Evolutionary conservation across 257 asterid genomes (phyloP), one percentile per base, ranked within the genome.

Genomic region (Scutellaria barbata): DNA sequence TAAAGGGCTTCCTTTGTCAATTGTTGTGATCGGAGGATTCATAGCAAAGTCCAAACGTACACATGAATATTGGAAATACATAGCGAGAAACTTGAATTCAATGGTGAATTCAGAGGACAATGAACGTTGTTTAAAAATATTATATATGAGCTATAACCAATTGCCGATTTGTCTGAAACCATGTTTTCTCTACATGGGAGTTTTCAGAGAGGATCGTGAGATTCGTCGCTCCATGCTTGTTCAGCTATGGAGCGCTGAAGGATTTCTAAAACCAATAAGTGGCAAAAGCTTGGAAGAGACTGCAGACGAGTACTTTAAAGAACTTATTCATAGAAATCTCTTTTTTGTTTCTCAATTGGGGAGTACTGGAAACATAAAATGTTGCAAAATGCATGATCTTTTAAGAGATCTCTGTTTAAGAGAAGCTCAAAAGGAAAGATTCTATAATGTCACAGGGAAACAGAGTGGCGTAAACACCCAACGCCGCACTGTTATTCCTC

Each of bases 351-450:
- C 17, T 16, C 1, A 41, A 5, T 7, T 37, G 6, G 66, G 47
- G 0, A 3, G 4, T 5, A 60, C 6, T 1, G 68, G 68, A 17
- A 42, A 41, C 0, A 2, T 17, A 0, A 62, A 42, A 5, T 2
- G 0, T 1, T 41, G 66, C 50, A 39, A 37, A 22, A 22, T 22
- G 1, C 25, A 22, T 22, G 25, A 22, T 22, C 25, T 22, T 22
- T 22, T 22, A 22, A 57, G 63, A 11, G 63, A 57, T 39, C 12
- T 57, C 5, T 57, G 63, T 37, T 62, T 17, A 37, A 41, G 53
- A 41, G 39, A 62, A 62, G 68, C 68, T 40, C 17, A 41, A 4
- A 42, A 17, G 10, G 68, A 62, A 4, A 43, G 53, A 51, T 61
- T 61, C 41, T 40, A 61, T 5, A 7, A 11, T 9, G 2, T n/a